Base-by-base conservation (phyloP, 139 green algal genomes). In the Spirogloea muscicola region DNA sequence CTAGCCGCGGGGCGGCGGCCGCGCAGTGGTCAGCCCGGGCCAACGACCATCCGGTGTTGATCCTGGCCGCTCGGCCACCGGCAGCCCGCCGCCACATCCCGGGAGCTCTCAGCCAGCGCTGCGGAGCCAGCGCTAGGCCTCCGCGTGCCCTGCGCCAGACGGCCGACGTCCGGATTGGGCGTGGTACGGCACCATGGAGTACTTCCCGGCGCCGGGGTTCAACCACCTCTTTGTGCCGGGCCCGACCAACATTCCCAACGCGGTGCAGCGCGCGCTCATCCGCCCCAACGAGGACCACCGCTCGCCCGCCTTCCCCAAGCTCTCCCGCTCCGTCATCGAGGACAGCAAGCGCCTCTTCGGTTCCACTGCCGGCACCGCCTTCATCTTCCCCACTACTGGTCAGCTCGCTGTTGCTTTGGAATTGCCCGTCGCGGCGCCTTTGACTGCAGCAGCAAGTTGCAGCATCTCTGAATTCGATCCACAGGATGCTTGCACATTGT, bases 211-310 rank as follows among this genome's bases (percentile, higher is more conserved):
- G 3, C 52, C 77, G 16, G 79, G 79, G 4, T 46, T 58, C 49
- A 96, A 98, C 82, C 94, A 98, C 57, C 82, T 98, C 3, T 95
- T 92, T 75, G 93, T 97, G 39, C 93, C 90, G 90, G 93, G 92
- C n/a, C 93, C 93, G 0, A 93, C 96, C 16, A 98, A 98, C 87
- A 96, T 98, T 57, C 93, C 96, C 48, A 89, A 97, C 3, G 62
- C 77, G 7, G 93, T 98, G 25, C 67, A 88, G 52, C 81, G 87
- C 0, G 93, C 90, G 0, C 98, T 98, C 94, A 63, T 29, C 31
- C 72, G 75, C 27, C 31, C 46, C n/a, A 90, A 43, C 84, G 93
- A 59, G 88, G 90, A 98, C 79, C 94, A 98, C 64, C 61, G 92
- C 0, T 95, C 97, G 77, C 89, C 94, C 18, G 97, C 88, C 82